Base-by-base conservation (phyloP, 2,329 filamentous ascomycete species). In the Apiospora rasikravindrae region DNA sequence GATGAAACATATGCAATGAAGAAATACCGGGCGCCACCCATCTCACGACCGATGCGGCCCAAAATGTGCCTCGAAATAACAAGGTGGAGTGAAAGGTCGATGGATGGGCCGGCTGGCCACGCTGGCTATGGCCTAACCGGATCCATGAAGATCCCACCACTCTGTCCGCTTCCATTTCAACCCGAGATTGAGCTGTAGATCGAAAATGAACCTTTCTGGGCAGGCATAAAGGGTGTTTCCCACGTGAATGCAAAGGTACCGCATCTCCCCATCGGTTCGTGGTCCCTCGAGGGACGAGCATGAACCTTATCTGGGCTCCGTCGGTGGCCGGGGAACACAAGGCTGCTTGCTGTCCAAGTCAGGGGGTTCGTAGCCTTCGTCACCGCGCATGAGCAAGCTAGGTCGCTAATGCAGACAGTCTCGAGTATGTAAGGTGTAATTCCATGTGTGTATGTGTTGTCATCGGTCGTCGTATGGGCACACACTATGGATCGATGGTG, bases 331-430 rank as follows among this genome's bases (percentile, higher is more conserved):
- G 22, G 57, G 57, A 64, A 64, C 37, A n/a, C 33, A 64, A 64
- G 57, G 57, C 57, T 64, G 29, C 14, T 40, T 40, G 57, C 22
- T 37, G 33, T 64, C 29, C 57, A 64, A 64, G 57, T 40, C 57
- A 64, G 57, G 57, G 57, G 57, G 57, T 40, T 40, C 22, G 19
- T 64, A n/a, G 57, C 29, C 57, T 40, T 14, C 57, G 57, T 64
- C 57, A 64, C 33, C 57, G 57, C 57, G 57, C 57, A 64, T 64
- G 57, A 40, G 19, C 1, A 40, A 40, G 10, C 33, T 33, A 64
- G 33, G 57, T 64, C 57, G 33, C 57, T 64, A 64, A 64, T 64
- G 57, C 57, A 64, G 22, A 61, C n/a, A 64, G 57, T 64, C 22
- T 37, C 57, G 14, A 64, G 57, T n/a, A 29, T 33, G 53, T 22